phyloP scores from a whole-genome alignment of 257 asterid genomes.

The Buddleja alternifolia region DNA sequence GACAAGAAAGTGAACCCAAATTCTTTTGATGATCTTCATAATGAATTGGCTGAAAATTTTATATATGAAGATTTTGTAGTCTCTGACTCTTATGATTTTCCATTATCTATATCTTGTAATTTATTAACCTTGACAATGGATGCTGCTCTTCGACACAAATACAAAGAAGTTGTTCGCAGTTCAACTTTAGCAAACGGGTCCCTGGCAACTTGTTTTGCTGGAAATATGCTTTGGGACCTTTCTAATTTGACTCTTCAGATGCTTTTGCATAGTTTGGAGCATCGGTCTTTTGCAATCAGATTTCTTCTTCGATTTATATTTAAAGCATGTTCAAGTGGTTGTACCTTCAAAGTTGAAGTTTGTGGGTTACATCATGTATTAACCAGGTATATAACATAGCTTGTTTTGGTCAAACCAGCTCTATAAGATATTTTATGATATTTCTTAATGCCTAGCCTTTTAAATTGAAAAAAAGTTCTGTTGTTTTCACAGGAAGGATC shows the following conservation, averaged over 20 bases:
- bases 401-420: constrained; percentile 18
- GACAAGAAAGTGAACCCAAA: constrained; percentile 34
- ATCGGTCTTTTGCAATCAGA: constrained; percentile 73
- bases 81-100: constrained; percentile 51
- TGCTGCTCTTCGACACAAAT: constrained; percentile 51
- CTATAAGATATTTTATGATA: background rate
- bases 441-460: constrained; percentile 15
- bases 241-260: constrained; percentile 61
- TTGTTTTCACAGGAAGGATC: constrained; percentile 55
- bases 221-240: constrained; percentile 83
- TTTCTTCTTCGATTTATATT: constrained; percentile 75
- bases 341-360: constrained; percentile 52
- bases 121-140: constrained; percentile 59
- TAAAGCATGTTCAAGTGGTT: constrained; percentile 49
- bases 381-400: constrained; percentile 55
- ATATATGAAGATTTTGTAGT: constrained; percentile 32
- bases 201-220: constrained; percentile 47
- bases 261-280: constrained; percentile 71
- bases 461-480: constrained; percentile 4
- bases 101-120: constrained; percentile 64
- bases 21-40: constrained; percentile 35
- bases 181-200: constrained; percentile 38
- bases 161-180: constrained; percentile 35
- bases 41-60: constrained; percentile 32
- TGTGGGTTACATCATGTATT: constrained; percentile 51